A percentile compares a stretch with the other conserved stretches of the same genome.
These are phyloP conservation scores for Suillus subaureus DNA, from an alignment of 768 basidiomycete genomes.

Conservation along the genomic window DNA sequence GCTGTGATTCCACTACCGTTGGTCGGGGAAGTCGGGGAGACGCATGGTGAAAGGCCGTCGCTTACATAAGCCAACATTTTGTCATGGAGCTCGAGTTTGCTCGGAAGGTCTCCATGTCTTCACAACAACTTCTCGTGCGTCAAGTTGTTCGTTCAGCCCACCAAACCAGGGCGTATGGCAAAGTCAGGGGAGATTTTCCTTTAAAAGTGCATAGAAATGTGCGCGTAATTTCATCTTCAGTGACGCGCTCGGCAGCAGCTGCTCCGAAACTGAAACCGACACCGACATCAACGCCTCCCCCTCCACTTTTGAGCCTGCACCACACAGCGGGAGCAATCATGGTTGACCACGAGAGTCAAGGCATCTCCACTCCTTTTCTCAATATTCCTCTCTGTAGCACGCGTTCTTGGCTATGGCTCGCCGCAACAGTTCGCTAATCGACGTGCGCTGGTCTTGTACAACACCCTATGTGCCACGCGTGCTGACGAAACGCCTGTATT, in stretches of 20 bases:
- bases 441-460: slow-evolving; percentile 60
- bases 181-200: not conserved
- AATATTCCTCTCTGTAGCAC: slow-evolving; percentile 50
- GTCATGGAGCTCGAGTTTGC: not conserved
- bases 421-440: slow-evolving; percentile 62
- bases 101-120: not conserved
- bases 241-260: not conserved
- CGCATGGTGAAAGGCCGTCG: not conserved
- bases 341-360: slow-evolving; percentile 59
- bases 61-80: slow-evolving; percentile 4
- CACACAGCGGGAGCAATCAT: slow-evolving; percentile 39
- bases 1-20: not conserved
- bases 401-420: slow-evolving; percentile 59
- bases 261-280: not conserved
- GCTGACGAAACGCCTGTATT: slow-evolving; percentile 63
- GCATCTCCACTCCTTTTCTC: slow-evolving; percentile 48
- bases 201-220: not conserved
- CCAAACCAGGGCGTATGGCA: not conserved
- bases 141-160: not conserved
- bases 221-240: slow-evolving; percentile 2
- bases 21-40: not conserved
- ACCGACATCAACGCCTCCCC: not conserved
- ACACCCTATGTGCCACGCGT: slow-evolving; percentile 52
- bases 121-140: not conserved
- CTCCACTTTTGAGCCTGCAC: not conserved